phyloP scores from a whole-genome alignment of 768 basidiomycete genomes.

The Auricularia heimuer region DNA sequence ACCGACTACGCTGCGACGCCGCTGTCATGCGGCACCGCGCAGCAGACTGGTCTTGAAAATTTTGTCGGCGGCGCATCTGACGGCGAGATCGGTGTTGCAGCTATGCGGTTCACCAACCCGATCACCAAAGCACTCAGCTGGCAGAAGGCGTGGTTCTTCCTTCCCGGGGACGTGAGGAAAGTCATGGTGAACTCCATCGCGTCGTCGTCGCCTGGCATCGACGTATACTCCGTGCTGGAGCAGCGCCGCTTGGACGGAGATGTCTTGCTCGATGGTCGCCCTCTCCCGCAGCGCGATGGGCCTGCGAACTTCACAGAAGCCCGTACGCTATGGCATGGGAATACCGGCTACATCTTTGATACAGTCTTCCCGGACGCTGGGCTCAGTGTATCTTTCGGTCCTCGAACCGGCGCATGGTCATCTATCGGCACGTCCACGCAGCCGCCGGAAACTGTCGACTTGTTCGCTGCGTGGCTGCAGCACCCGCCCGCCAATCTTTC shows the following conservation, averaged over 20 bases:
- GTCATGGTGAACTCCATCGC: conserved; percentile 48
- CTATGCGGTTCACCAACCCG: conserved; percentile 58
- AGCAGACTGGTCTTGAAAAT: conserved; percentile 35
- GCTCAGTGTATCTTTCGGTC: conserved; percentile 32
- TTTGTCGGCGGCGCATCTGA: conserved; percentile 66
- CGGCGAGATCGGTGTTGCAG: conserved; percentile 44
- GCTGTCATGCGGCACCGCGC: conserved; percentile 36
- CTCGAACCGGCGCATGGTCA: conserved; percentile 50
- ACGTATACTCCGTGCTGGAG: conserved; percentile 58
- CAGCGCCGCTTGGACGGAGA: conserved; percentile 39
- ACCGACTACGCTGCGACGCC: conserved; percentile 49
- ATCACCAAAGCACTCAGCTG: conserved; percentile 41
- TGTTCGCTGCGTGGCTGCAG: conserved; percentile 55
- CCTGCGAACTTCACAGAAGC: conserved; percentile 19
- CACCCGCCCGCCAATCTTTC: conserved; percentile 25
- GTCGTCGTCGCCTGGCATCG: conserved; percentile 27
- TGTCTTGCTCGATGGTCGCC: conserved; percentile 33
- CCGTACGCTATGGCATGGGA: conserved; percentile 51
- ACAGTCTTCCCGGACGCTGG: conserved; percentile 13
- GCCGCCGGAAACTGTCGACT: conserved; percentile 45
- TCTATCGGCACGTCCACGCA: conserved; percentile 52
- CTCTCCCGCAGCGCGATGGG: conserved; percentile 1
- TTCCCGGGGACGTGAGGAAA: conserved; percentile 50
- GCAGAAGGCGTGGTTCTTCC: conserved; percentile 70
- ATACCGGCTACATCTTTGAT: conserved; percentile 49